phyloP scores from a whole-genome alignment of 495 filamentous ascomycete species.

The Trypethelium eluteriae region DNA sequence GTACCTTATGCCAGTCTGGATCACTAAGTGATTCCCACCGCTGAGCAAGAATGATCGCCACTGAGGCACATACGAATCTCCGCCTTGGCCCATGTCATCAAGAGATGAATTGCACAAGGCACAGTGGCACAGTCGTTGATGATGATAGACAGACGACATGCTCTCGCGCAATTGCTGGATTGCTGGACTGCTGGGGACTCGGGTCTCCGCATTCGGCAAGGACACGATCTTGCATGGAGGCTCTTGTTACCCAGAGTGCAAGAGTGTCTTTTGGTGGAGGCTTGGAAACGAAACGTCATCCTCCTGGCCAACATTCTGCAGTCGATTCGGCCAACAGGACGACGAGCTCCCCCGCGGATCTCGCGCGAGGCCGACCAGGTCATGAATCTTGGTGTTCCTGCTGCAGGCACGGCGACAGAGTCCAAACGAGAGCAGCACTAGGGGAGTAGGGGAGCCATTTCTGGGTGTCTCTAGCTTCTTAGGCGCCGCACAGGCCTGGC shows the following conservation, averaged over 20 bases:
- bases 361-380: not conserved
- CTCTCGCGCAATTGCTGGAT: no score
- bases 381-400: not conserved
- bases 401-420: no score
- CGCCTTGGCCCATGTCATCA: not conserved
- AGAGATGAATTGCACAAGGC: not conserved
- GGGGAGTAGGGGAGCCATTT: no score
- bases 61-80: not conserved
- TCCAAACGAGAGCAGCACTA: no score
- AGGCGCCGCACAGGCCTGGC: conserved; percentile 4
- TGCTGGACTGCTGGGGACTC: not conserved
- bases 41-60: not conserved
- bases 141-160: no score
- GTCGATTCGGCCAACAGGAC: not conserved
- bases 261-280: not conserved
- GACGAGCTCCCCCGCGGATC: not conserved
- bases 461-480: not conserved
- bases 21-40: no score
- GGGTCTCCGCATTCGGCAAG: not conserved
- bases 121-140: no score
- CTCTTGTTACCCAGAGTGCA: not conserved
- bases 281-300: conserved; percentile 12
- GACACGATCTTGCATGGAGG: conserved; percentile 9
- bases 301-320: conserved; percentile 3
- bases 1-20: not conserved